Evolutionary conservation across 768 basidiomycete genomes (phyloP).

Genomic region (Gloeostereum incarnatum): DNA sequence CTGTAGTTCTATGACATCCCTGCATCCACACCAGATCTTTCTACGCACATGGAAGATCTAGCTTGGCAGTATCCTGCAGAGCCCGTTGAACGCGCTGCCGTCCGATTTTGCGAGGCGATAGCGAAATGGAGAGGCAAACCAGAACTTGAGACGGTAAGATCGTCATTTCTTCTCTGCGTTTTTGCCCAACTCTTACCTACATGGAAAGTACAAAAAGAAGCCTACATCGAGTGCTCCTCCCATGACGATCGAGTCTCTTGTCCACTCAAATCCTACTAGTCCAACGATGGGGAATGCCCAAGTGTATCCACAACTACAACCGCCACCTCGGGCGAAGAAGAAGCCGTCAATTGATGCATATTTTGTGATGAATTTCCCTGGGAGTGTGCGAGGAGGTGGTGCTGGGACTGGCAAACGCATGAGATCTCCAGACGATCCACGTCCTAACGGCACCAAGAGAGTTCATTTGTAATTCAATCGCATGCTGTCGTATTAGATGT

Average conservation of each 20-base stretch:
- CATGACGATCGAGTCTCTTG: constrained; percentile 56
- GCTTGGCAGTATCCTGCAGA: constrained; percentile 79
- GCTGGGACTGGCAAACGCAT: background rate
- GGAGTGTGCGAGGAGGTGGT: background rate
- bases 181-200: constrained; percentile 3
- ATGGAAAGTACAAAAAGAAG: constrained; percentile 48
- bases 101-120: constrained; percentile 76
- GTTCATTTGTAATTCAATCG: background rate
- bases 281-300: constrained; percentile 27
- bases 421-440: background rate
- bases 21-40: constrained; percentile 58
- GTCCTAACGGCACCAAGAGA: background rate
- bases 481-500: no score
- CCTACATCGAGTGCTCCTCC: constrained; percentile 17
- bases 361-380: constrained; percentile 16
- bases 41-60: constrained; percentile 71
- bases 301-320: constrained; percentile 9
- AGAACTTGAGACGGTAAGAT: constrained; percentile 74
- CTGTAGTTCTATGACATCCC: constrained; percentile 73
- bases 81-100: constrained; percentile 68
- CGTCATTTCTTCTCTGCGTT: constrained; percentile 12
- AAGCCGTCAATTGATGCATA: constrained; percentile 40
- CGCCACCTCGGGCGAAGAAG: constrained; percentile 4
- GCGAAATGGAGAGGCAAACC: constrained; percentile 80
- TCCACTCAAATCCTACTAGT: constrained; percentile 63